Evolutionary conservation across 2,329 filamentous ascomycete genomes (phyloP), one percentile per base, ranked within the genome.

Genomic region (Fusarium circinatum): DNA sequence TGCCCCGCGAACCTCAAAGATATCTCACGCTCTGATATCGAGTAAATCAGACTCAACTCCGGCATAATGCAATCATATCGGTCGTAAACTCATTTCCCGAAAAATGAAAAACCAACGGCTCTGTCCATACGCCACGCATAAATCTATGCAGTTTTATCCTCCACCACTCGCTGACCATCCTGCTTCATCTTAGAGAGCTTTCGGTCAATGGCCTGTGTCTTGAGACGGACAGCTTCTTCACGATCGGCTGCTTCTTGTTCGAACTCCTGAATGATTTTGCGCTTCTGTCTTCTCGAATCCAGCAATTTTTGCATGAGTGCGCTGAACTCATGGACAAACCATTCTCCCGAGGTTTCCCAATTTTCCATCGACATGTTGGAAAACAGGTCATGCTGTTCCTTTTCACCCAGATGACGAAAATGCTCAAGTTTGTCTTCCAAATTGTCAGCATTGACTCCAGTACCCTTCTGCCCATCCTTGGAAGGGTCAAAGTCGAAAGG

Each of bases 301-400:
- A 84, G 85, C 70, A 90, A 78, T 59, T 81, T 82, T 68, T 83
- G 80, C 78, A 89, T 84, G 47, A 90, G 80, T 7, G 82, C 82
- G 13, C 84, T 80, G 69, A 91, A 90, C 69, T 85, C 86, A 48
- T 85, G 84, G 28, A 89, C 81, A 63, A 91, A 89, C 89, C 89
- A 91, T 71, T 90, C 88, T 10, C 89, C 89, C 3, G 88, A 85
- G 20, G 85, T 82, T 73, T 91, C 89, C 89, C 89, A 91, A 60
- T 90, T 89, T 22, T 84, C 81, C 20, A 90, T 82, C 3, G 86
- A 80, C 84, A 90, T 87, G 59, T 84, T 83, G 6, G 83, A 84
- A 75, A 90, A 90, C 61, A 90, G 86, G 2, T 83, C 79, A 38
- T 81, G 82, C 75, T 89, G 87, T 55, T 87, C 85, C 38, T 79